Evolutionary conservation across 2,329 filamentous ascomycete species (phyloP).

Genomic region (Arthrobotrys musiformis): DNA sequence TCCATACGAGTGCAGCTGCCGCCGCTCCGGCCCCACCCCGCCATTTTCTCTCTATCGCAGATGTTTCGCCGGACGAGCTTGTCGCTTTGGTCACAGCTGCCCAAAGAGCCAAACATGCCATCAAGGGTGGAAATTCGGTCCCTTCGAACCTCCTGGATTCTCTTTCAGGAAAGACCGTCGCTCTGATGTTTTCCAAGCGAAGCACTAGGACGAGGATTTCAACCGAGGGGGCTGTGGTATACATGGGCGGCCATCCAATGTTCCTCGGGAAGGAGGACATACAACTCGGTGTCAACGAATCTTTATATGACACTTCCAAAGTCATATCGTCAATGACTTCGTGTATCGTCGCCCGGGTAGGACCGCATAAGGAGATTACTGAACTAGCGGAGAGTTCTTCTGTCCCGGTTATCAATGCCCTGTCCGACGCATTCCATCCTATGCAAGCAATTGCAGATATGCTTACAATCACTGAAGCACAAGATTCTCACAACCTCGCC

Average conservation of each 20-base stretch:
- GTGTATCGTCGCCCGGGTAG: slow-evolving; percentile 82
- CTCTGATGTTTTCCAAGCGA: slow-evolving; percentile 97
- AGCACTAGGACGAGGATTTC: slow-evolving; percentile 93
- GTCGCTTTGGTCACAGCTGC: slow-evolving; percentile 85
- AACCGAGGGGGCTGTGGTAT: slow-evolving; percentile 87
- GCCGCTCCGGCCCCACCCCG: slow-evolving; percentile 68
- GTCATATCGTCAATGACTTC: slow-evolving; percentile 95
- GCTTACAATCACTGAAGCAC: slow-evolving; percentile 82
- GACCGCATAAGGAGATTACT: slow-evolving; percentile 78
- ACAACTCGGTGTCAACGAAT: slow-evolving; percentile 95
- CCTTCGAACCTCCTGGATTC: slow-evolving; percentile 66
- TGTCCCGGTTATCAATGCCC: slow-evolving; percentile 85
- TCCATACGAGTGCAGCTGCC: slow-evolving; percentile 15
- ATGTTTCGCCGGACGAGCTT: slow-evolving; percentile 83
- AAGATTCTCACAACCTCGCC: slow-evolving; percentile 57
- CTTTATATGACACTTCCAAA: slow-evolving; percentile 87
- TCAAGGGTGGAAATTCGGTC: slow-evolving; percentile 73
- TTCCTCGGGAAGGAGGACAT: slow-evolving; percentile 96
- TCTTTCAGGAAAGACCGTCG: slow-evolving; percentile 80
- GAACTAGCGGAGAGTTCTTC: slow-evolving; percentile 76
- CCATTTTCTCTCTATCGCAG: slow-evolving; percentile 90
- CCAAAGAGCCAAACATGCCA: slow-evolving; percentile 76
- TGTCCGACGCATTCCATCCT: slow-evolving; percentile 92
- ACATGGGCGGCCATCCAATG: slow-evolving; percentile 93
- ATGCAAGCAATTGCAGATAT: slow-evolving; percentile 95